Evolutionary conservation across 805 yeast species (phyloP).

Genomic region (Yamadazyma nakazawae): DNA sequence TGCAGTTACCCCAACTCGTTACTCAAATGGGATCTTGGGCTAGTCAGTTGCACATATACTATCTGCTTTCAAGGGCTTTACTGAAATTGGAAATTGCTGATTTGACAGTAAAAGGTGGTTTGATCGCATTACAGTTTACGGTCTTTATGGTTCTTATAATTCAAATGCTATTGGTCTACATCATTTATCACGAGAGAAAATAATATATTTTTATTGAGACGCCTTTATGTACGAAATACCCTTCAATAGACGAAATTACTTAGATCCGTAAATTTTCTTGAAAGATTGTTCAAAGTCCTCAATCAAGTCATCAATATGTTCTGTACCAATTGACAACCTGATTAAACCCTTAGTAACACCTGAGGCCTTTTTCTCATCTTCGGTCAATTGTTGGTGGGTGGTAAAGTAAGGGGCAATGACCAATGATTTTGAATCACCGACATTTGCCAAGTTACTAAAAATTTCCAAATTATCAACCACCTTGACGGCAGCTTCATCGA

Average conservation of each 20-base stretch:
- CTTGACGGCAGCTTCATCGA: slow-evolving; percentile 73
- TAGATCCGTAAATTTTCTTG: slow-evolving; percentile 46
- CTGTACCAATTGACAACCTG: slow-evolving; percentile 89
- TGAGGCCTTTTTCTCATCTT: slow-evolving; percentile 73
- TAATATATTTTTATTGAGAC: not conserved
- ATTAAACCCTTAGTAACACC: slow-evolving; percentile 89
- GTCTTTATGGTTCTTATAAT: slow-evolving; percentile 6
- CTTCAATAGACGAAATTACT: not conserved
- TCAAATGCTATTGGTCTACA: slow-evolving; percentile 6
- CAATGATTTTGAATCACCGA: slow-evolving; percentile 93
- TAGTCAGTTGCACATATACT: slow-evolving; percentile 11
- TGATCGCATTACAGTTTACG: slow-evolving; percentile 6
- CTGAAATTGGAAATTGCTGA: slow-evolving; percentile 11
- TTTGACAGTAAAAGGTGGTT: slow-evolving; percentile 13
- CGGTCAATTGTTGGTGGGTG: slow-evolving; percentile 87
- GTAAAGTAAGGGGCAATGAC: slow-evolving; percentile 96
- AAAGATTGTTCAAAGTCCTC: slow-evolving; percentile 87
- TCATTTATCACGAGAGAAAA: not conserved
- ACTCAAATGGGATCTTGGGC: slow-evolving; percentile 5
- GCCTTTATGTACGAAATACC: slow-evolving; percentile 1
- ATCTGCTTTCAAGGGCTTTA: slow-evolving; percentile 7
- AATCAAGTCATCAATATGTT: slow-evolving; percentile 86
- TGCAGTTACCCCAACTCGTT: slow-evolving; percentile 8
- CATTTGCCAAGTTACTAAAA: slow-evolving; percentile 92
- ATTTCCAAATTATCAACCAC: slow-evolving; percentile 82